A percentile compares a stretch with the other conserved stretches of the same genome.
These are phyloP conservation scores for Pluteus cervinus DNA, from an alignment of 768 basidiomycete genomes.

Conservation along the genomic window DNA sequence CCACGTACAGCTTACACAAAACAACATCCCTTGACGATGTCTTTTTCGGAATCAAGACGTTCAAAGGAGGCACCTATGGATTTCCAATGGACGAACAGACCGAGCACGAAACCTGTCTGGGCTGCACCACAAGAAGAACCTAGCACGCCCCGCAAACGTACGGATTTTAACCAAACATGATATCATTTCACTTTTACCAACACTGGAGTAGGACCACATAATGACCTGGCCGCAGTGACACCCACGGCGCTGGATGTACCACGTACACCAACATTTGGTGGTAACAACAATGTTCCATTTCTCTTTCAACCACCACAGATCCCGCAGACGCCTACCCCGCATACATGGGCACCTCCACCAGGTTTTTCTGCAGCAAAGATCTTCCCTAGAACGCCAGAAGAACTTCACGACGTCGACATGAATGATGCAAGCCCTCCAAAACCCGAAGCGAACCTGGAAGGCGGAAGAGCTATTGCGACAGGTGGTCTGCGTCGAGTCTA, in stretches of 20 bases:
- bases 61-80: slow-evolving; percentile 87
- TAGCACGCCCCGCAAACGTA: slow-evolving; percentile 67
- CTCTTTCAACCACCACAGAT: slow-evolving; percentile 44
- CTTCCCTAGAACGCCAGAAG: slow-evolving; percentile 43
- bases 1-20: too few relatives aligned
- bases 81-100: slow-evolving; percentile 76
- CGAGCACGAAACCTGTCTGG: slow-evolving; percentile 55
- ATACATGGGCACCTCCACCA: slow-evolving; percentile 64
- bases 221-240: slow-evolving; percentile 36
- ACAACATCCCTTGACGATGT: too few relatives aligned
- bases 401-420: slow-evolving; percentile 72
- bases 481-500: slow-evolving; percentile 65
- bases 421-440: slow-evolving; percentile 60
- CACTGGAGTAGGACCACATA: slow-evolving; percentile 29
- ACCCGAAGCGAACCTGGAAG: slow-evolving; percentile 28
- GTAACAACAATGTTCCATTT: slow-evolving; percentile 66
- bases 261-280: slow-evolving; percentile 51
- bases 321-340: slow-evolving; percentile 41
- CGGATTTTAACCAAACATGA: slow-evolving; percentile 16
- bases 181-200: slow-evolving; percentile 5
- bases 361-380: slow-evolving; percentile 54
- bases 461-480: slow-evolving; percentile 47
- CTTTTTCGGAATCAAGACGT: slow-evolving; percentile 30
- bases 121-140: slow-evolving; percentile 35
- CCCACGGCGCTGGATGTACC: slow-evolving; percentile 28